Evolutionary conservation across 2,329 filamentous ascomycete genomes (phyloP).

Genomic region (Fusarium ambrosium): DNA sequence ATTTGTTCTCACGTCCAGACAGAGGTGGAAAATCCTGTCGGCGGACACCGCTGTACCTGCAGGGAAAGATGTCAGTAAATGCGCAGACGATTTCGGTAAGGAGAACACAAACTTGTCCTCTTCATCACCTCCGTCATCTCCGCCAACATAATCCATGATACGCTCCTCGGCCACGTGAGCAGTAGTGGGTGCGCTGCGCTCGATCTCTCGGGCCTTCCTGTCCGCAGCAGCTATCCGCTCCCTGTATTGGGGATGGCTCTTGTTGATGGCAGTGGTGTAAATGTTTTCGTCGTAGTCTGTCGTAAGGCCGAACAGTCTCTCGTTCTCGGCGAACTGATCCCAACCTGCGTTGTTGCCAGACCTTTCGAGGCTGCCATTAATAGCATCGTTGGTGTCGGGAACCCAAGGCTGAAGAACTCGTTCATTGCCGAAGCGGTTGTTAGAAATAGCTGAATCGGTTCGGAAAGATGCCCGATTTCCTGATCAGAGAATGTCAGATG

Average conservation of each 20-base stretch:
- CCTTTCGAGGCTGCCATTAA: slow-evolving; percentile 80
- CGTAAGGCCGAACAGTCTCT: slow-evolving; percentile 86
- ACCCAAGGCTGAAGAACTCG: slow-evolving; percentile 87
- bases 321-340: slow-evolving; percentile 96
- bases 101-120: slow-evolving; percentile 82
- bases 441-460: slow-evolving; percentile 91
- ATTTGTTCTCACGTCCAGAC: slow-evolving; percentile 73
- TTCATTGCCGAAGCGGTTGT: slow-evolving; percentile 76
- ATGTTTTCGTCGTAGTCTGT: slow-evolving; percentile 94
- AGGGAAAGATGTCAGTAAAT: slow-evolving; percentile 37
- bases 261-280: slow-evolving; percentile 94
- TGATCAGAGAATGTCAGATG: slow-evolving; percentile 53
- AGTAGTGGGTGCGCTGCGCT: slow-evolving; percentile 79
- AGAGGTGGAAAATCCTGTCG: slow-evolving; percentile 81
- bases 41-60: slow-evolving; percentile 90
- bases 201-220: slow-evolving; percentile 89
- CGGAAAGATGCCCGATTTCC: slow-evolving; percentile 79
- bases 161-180: slow-evolving; percentile 92
- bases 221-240: slow-evolving; percentile 84
- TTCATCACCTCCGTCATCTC: slow-evolving; percentile 77
- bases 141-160: slow-evolving; percentile 76
- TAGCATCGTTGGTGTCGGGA: slow-evolving; percentile 70
- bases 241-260: slow-evolving; percentile 83
- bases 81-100: neutral
- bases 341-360: slow-evolving; percentile 68